These are phyloP conservation scores for Aspergillus melleus DNA, from an alignment of 2,329 filamentous ascomycete genomes.

Conservation along the genomic window DNA sequence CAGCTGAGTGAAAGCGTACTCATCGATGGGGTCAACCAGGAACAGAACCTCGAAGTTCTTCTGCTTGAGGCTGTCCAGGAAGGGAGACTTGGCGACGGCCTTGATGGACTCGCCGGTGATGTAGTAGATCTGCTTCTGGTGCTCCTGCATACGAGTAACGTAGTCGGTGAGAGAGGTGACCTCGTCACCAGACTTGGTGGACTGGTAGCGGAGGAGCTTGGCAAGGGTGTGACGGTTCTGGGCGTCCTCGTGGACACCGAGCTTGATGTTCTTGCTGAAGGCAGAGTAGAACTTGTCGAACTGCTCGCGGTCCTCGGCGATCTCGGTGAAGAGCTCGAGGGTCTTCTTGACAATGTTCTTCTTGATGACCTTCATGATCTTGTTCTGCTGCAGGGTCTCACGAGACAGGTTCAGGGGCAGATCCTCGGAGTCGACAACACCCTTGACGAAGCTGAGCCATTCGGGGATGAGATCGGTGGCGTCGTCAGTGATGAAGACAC, in stretches of 20 bases:
- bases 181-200: slow-evolving; percentile 98
- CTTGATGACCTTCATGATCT: slow-evolving; percentile 99
- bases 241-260: slow-evolving; percentile 98
- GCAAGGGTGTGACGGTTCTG: slow-evolving; percentile 92
- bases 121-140: slow-evolving; percentile 99
- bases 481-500: slow-evolving; percentile 99
- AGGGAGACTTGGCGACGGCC: slow-evolving; percentile 96
- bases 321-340: slow-evolving; percentile 98
- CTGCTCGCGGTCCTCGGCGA: slow-evolving; percentile 98
- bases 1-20: slow-evolving; percentile 99
- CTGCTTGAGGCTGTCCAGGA: slow-evolving; percentile 97
- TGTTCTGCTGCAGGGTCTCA: slow-evolving; percentile 99
- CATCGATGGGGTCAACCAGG: slow-evolving; percentile 98
- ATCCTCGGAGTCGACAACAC: slow-evolving; percentile 99
- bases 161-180: slow-evolving; percentile 94
- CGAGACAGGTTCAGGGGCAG: slow-evolving; percentile 98
- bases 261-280: slow-evolving; percentile 99
- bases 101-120: slow-evolving; percentile 99
- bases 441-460: slow-evolving; percentile 99
- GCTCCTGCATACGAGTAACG: slow-evolving; percentile 98
- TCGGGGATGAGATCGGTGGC: slow-evolving; percentile 98
- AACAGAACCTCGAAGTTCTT: slow-evolving; percentile 99
- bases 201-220: slow-evolving; percentile 98
- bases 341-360: slow-evolving; percentile 99
- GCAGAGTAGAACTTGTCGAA: slow-evolving; percentile 99